Evolutionary conservation across 306 rosid species (phyloP).

Genomic region (Vachellia collinsii): DNA sequence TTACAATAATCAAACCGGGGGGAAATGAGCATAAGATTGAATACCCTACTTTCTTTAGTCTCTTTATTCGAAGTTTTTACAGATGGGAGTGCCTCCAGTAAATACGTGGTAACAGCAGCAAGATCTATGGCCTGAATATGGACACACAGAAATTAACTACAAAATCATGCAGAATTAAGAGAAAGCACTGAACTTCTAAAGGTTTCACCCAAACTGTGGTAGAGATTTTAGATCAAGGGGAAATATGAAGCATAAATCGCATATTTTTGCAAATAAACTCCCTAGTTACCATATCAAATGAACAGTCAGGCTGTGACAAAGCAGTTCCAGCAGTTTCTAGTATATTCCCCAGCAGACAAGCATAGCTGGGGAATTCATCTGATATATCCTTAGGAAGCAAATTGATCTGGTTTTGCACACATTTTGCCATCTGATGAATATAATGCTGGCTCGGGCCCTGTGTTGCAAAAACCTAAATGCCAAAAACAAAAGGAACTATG

Average conservation of each 20-base stretch:
- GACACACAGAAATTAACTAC: slow-evolving; percentile 22
- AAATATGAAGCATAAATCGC: slow-evolving; percentile 17
- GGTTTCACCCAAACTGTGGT: not conserved
- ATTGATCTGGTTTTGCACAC: slow-evolving; percentile 63
- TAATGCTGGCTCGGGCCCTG: slow-evolving; percentile 67
- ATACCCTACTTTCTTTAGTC: slow-evolving; percentile 59
- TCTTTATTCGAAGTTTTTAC: slow-evolving; percentile 49
- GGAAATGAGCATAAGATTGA: slow-evolving; percentile 11
- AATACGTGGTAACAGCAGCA: slow-evolving; percentile 77
- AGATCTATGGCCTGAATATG: slow-evolving; percentile 78
- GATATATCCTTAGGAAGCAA: slow-evolving; percentile 78
- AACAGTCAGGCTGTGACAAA: slow-evolving; percentile 78
- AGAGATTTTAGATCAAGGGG: slow-evolving; percentile 1
- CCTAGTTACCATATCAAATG: slow-evolving; percentile 78
- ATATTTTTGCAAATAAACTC: slow-evolving; percentile 33
- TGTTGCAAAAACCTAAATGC: slow-evolving; percentile 61
- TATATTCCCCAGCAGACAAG: slow-evolving; percentile 94
- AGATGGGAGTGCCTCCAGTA: slow-evolving; percentile 84
- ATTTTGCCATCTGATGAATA: slow-evolving; percentile 77
- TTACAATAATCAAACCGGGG: not conserved
- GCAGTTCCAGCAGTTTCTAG: slow-evolving; percentile 79
- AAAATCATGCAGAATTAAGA: slow-evolving; percentile 21
- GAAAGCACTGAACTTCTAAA: slow-evolving; percentile 4
- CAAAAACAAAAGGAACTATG: slow-evolving; percentile 33
- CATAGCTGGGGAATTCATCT: slow-evolving; percentile 79